Conservation (phyloP, 257 asterid genomes). For the Solanum appendiculatum region DNA sequence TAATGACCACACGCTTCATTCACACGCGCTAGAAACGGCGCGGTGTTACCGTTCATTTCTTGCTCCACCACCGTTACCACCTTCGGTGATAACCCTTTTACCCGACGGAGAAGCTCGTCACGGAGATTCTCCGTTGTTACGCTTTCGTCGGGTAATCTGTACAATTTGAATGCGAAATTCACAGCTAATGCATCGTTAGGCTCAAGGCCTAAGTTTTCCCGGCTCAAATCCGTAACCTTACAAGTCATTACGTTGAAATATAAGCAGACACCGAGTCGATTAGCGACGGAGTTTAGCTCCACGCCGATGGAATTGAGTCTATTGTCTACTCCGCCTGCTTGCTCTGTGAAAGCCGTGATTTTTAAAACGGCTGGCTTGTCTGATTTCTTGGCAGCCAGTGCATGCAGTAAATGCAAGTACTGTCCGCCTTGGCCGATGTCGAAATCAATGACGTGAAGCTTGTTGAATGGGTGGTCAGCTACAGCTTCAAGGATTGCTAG, state of each 20-base stretch:
- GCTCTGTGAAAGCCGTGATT: conserved; percentile 52
- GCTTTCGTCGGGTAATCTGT: conserved; percentile 77
- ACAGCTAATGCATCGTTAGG: conserved; percentile 50
- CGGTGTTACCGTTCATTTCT: conserved; percentile 67
- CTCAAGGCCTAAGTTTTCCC: conserved; percentile 31
- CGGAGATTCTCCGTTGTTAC: conserved; percentile 72
- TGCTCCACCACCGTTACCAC: conserved; percentile 78
- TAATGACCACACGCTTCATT: conserved; percentile 49
- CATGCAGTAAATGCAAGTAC: conserved; percentile 71
- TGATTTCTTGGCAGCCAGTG: conserved; percentile 39
- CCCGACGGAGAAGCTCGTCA: conserved; percentile 71
- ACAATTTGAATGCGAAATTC: conserved; percentile 65
- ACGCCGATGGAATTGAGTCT: conserved; percentile 26
- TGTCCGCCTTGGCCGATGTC: conserved; percentile 74
- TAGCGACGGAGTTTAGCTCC: conserved; percentile 26
- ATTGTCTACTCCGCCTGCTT: conserved; percentile 18
- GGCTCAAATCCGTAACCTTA: conserved; percentile 19
- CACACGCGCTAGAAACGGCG: conserved; percentile 61
- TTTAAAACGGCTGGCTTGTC: conserved; percentile 23
- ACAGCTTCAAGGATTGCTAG: conserved; percentile 61
- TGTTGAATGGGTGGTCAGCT: conserved; percentile 20
- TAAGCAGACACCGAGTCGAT: conserved; percentile 35
- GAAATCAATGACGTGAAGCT: conserved; percentile 70
- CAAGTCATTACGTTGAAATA: conserved; percentile 13
- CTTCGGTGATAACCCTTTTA: conserved; percentile 48